Conservation (phyloP, 345 rosid species). For the Lepidium didymum region DNA sequence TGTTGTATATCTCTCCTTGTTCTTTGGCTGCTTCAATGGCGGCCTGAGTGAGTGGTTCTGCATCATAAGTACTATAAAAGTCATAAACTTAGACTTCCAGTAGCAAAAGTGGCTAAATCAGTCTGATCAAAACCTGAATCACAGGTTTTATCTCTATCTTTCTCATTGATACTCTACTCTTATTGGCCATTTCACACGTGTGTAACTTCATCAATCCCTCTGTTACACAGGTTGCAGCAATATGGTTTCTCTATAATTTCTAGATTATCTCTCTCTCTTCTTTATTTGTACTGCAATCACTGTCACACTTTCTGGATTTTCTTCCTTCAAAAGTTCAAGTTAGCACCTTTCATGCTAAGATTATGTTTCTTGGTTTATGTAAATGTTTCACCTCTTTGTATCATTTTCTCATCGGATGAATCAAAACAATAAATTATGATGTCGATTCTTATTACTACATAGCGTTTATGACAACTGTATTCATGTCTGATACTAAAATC, state of each 20-base stretch:
- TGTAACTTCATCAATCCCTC: not conserved
- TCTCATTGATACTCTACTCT: not conserved
- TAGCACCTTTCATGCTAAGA: not conserved
- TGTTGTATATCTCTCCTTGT: not conserved
- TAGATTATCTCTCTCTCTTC: conserved; percentile 6
- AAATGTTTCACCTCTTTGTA: conserved; percentile 5
- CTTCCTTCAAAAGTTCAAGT: conserved; percentile 7
- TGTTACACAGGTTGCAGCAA: conserved; percentile 2
- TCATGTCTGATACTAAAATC: conserved; percentile 2
- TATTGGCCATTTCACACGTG: conserved; percentile 1
- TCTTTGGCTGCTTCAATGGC: not conserved
- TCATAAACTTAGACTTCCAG: conserved; percentile 7
- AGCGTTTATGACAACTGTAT: conserved; percentile 4
- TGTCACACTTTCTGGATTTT: conserved; percentile 11
- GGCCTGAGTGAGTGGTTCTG: conserved; percentile 4
- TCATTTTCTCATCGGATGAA: conserved; percentile 15
- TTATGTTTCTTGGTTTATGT: conserved; percentile 17
- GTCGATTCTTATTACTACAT: conserved; percentile 2
- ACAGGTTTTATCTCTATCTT: conserved; percentile 6
- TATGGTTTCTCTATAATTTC: not conserved
- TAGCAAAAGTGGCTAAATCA: not conserved
- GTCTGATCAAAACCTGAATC: conserved; percentile 8
- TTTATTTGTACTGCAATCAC: conserved; percentile 16
- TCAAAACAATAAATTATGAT: conserved; percentile 7
- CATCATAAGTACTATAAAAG: not conserved